Conservation (phyloP, 2,329 filamentous ascomycete species). For the Aspergillus sergii region DNA sequence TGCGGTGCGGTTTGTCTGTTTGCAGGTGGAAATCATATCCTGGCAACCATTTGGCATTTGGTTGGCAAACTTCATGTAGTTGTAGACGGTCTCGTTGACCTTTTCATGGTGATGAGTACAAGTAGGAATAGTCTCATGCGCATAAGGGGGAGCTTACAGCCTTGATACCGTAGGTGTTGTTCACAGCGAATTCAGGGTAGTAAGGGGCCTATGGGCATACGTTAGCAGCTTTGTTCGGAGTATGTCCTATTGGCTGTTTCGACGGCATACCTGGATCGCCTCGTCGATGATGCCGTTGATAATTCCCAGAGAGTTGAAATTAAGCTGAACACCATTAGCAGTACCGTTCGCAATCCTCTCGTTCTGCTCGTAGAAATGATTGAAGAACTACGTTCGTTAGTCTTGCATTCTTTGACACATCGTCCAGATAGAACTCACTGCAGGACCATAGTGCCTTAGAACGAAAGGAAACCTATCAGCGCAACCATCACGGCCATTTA, state of each 20-base stretch:
- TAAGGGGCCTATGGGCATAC: slow-evolving; percentile 33
- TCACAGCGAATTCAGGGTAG: slow-evolving; percentile 56
- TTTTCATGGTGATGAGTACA: slow-evolving; percentile 14
- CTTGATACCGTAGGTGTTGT: slow-evolving; percentile 60
- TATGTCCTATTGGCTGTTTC: background rate
- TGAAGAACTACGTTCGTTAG: slow-evolving; percentile 50
- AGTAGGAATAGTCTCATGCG: background rate
- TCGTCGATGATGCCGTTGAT: slow-evolving; percentile 61
- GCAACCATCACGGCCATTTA: background rate
- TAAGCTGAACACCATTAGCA: slow-evolving; percentile 51
- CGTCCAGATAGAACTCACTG: slow-evolving; percentile 26
- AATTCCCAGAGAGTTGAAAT: slow-evolving; percentile 58
- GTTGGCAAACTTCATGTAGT: slow-evolving; percentile 60
- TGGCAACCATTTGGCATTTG: slow-evolving; percentile 63
- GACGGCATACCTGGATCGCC: slow-evolving; percentile 45
- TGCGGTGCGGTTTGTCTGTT: slow-evolving; percentile 60
- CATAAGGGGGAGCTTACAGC: slow-evolving; percentile 23
- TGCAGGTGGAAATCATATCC: slow-evolving; percentile 69
- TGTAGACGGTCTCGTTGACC: slow-evolving; percentile 62
- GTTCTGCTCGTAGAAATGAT: slow-evolving; percentile 62
- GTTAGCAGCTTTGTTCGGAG: background rate
- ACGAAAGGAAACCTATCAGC: slow-evolving; percentile 17
- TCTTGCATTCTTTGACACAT: background rate
- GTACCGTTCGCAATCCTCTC: slow-evolving; percentile 55
- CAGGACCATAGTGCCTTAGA: slow-evolving; percentile 54